Base-by-base conservation (phyloP, 805 yeast genomes). In the Pichia exigua region DNA sequence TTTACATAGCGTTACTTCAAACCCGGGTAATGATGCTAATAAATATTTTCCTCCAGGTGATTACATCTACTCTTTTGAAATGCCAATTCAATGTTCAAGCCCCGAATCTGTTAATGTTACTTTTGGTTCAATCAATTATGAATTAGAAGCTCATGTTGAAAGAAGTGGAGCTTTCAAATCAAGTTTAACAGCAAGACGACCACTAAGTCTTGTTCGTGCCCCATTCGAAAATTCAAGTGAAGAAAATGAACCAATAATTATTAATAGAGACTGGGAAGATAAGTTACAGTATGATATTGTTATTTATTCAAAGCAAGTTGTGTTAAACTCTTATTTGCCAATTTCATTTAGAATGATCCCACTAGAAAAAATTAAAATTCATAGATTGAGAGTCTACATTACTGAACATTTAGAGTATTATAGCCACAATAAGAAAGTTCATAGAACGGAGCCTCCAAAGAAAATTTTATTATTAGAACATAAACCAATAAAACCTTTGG, bases 381-480 rank as follows among this genome's bases (percentile, higher is more conserved):
- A 92, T 65, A 76, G 98, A 55, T 81, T 94, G 51, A 74, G 97
- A 48, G 79, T 94, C 9, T 89, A 86, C 61, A 61, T 94, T 28
- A 85, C 97, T 1, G 99, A 94, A 64, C 89, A 87, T 60, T 70
- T 87, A 66, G 98, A 92, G 65, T 95, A 94, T 65, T 94, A 79
- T 67, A 88, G 97, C 68, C 79, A 81, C 42, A 79, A 85, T 64
- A 85, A 87, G 62, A 86, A 85, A 64, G 95, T 92, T 15, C 98
- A 94, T 66, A 74, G 98, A 50, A 80, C 89, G 66, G 98, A 94
- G 69, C 97, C 99, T 0, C 75, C 85, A 1, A 84, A 82, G 62
- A 91, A 91, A 68, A 87, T 77, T 59, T 68, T 92, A 45, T 66
- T 94, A 41, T 72, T 89, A 44, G 99, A 94, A 64, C 91, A 87